phyloP scores from a whole-genome alignment of 2,329 filamentous ascomycete genomes.

The Intubia oerlemansii region DNA sequence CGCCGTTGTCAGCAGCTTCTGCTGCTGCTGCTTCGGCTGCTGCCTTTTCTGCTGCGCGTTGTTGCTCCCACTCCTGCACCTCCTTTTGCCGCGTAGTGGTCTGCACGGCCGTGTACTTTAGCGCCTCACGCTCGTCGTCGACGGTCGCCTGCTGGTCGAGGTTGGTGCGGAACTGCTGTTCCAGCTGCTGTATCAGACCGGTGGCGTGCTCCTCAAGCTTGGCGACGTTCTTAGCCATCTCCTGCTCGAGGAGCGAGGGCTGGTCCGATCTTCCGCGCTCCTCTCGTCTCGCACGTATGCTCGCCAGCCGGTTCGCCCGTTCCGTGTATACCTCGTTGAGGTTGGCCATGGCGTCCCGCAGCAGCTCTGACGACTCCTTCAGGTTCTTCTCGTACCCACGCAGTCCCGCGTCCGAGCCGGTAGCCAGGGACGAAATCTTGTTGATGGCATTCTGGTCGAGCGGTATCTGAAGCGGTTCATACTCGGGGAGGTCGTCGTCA shows the following conservation, averaged over 20 bases:
- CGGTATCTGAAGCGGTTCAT: slow-evolving; percentile 25
- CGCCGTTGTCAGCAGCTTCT: slow-evolving; percentile 3
- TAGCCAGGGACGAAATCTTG: slow-evolving; percentile 21
- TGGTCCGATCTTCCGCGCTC: no score
- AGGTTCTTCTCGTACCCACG: slow-evolving; percentile 24
- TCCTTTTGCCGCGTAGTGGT: slow-evolving; percentile 9
- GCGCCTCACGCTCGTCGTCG: slow-evolving; percentile 23
- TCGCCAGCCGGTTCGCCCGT: slow-evolving; percentile 15
- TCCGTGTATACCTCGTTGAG: slow-evolving; percentile 23
- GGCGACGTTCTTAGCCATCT: slow-evolving; percentile 16
- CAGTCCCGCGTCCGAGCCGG: slow-evolving; percentile 18
- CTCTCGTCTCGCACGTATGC: slow-evolving; percentile 14
- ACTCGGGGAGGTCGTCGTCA: slow-evolving; percentile 21
- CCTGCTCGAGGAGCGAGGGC: slow-evolving; percentile 7
- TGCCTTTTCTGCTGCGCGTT: background rate
- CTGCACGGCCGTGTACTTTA: slow-evolving; percentile 15
- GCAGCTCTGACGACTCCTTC: slow-evolving; percentile 19
- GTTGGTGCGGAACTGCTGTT: slow-evolving; percentile 22
- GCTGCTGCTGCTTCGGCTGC: slow-evolving; percentile 3
- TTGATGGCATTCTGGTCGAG: slow-evolving; percentile 19
- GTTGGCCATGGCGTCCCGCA: slow-evolving; percentile 21
- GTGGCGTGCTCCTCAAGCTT: slow-evolving; percentile 19
- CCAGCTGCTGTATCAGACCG: slow-evolving; percentile 21
- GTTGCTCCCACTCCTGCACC: slow-evolving; percentile 4
- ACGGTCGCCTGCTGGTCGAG: slow-evolving; percentile 28